Conservation (phyloP, 1,284 basidiomycete genomes). For the Puccinia horiana region DNA sequence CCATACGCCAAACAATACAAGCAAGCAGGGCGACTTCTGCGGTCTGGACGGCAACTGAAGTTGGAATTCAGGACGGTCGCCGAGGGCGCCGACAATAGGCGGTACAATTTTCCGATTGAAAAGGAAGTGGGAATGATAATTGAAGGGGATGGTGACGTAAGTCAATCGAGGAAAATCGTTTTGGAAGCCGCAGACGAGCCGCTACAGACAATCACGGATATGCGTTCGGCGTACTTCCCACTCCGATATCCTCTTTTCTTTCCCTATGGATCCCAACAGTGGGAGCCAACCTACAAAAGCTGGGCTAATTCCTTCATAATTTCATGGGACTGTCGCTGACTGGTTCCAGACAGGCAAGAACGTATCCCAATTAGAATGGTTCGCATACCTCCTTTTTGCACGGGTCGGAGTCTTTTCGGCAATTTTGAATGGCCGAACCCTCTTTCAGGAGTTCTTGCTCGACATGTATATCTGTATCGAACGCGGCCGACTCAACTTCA, state of each 20-base stretch:
- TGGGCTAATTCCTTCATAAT: background rate
- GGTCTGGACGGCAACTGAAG: too few relatives aligned
- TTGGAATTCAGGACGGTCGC: background rate
- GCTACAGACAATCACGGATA: background rate
- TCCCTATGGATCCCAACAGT: too few relatives aligned
- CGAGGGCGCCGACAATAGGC: background rate
- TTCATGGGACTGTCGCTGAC: background rate
- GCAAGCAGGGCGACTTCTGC: background rate
- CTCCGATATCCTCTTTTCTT: slow-evolving; percentile 12
- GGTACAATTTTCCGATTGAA: background rate
- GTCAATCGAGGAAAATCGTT: background rate
- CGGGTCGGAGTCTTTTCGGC: background rate
- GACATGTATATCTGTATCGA: slow-evolving; percentile 22
- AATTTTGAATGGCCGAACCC: background rate
- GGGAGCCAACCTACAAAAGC: background rate
- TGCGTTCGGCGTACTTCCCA: background rate
- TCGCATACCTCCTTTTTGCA: background rate
- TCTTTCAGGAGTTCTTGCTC: slow-evolving; percentile 8
- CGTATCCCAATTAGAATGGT: background rate
- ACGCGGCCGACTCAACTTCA: background rate
- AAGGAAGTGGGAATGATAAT: background rate
- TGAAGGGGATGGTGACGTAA: background rate
- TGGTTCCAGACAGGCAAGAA: background rate
- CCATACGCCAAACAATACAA: background rate
- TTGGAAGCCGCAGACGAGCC: background rate